Evolutionary conservation across 2,329 filamentous ascomycete species (phyloP), one percentile per base, ranked within the genome.

Genomic region (Aspergillus piperis): DNA sequence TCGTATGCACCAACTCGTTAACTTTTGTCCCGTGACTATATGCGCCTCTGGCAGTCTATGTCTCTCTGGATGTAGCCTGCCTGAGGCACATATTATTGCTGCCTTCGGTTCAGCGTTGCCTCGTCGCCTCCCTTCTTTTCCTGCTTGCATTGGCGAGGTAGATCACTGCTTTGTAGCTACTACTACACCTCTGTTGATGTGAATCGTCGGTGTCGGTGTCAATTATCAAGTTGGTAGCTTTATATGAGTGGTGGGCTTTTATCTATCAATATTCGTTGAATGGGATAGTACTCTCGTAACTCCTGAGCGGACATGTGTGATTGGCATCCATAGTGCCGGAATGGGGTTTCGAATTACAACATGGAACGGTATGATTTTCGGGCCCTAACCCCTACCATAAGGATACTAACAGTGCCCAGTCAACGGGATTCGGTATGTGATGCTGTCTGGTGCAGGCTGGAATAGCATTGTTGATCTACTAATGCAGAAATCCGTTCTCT

Each of bases 281-380:
- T 11, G 54, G 19, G 17, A 17, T 38, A n/a, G n/a, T n/a, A 23
- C 7, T 13, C 39, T 44, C 7, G 21, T 25, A n/a, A 13, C 38
- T 8, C 19, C 23, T 23, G 38, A 17, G 39, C 44, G 54, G 55
- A 58, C 54, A 68, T 70, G 66, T 64, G 58, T 53, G 39, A 54
- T 36, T 51, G 42, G 53, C 55, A 57, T 50, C 48, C 25, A 27
- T 21, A 58, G 42, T 32, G 60, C 61, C 66, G 83, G 70, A 19
- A 92, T 92, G 90, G 84, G 83, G 15, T 80, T 96, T 65, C 88
- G 92, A 62, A 91, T 96, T 68, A 95, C 91, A 3, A 91, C 90
- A 13, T 94, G 90, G 90, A 94, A 94, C 78, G 90, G 90, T 91
- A 75, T 72, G 83, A 21, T n/a, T 47, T 4, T 2, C 32, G 10